Conservation (phyloP, 2,329 filamentous ascomycete genomes). For the Cadophora gregata region DNA sequence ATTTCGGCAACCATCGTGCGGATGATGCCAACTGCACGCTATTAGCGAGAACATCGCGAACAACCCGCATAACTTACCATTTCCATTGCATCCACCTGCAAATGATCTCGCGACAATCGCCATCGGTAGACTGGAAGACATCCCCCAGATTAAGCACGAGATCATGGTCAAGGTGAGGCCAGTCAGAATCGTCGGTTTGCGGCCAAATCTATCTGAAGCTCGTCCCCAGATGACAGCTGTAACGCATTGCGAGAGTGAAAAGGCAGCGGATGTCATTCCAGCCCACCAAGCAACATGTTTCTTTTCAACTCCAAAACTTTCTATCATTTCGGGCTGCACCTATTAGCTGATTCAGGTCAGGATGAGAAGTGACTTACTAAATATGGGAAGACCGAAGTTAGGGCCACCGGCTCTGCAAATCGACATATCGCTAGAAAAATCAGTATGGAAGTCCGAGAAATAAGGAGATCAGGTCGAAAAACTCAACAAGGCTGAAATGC, state of each 20-base stretch:
- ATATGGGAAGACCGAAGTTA: constrained; percentile 57
- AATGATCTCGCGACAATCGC: constrained; percentile 78
- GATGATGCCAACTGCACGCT: constrained; percentile 76
- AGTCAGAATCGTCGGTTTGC: constrained; percentile 80
- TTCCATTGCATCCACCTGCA: constrained; percentile 86
- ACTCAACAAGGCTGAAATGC: neutral
- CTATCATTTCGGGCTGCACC: constrained; percentile 80
- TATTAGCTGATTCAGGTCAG: constrained; percentile 20
- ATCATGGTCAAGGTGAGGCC: constrained; percentile 81
- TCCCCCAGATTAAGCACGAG: constrained; percentile 81
- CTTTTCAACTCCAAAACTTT: constrained; percentile 73
- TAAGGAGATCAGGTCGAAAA: constrained; percentile 38
- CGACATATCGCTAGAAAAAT: constrained; percentile 69
- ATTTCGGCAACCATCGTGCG: constrained; percentile 92
- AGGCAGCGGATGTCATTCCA: constrained; percentile 74
- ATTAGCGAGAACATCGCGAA: constrained; percentile 32
- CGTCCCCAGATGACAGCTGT: constrained; percentile 79
- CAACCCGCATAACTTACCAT: constrained; percentile 54
- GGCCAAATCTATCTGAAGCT: constrained; percentile 77
- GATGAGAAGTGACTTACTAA: constrained; percentile 45
- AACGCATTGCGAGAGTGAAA: constrained; percentile 73
- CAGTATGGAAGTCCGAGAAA: constrained; percentile 32
- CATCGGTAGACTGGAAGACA: constrained; percentile 80
- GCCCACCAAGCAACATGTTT: constrained; percentile 81
- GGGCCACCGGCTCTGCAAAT: constrained; percentile 76